Evolutionary conservation across 768 basidiomycete genomes (phyloP).

Genomic region (Postia placenta): DNA sequence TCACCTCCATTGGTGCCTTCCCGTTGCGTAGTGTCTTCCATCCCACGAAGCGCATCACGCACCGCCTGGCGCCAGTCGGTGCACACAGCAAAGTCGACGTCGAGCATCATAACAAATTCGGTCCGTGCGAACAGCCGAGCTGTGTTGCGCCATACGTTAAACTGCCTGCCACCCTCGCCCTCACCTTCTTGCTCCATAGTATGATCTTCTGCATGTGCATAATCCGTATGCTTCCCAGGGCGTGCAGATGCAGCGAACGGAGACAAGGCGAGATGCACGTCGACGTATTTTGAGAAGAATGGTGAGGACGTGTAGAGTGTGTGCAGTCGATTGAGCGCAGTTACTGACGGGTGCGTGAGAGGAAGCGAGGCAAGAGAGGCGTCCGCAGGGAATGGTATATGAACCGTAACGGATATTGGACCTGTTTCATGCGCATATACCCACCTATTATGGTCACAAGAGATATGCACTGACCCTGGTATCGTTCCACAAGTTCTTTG

Average conservation of each 20-base stretch:
- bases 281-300: slow-evolving; percentile 62
- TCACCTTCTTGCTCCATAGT: slow-evolving; percentile 4
- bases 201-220: not conserved
- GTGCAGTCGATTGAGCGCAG: slow-evolving; percentile 57
- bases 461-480: slow-evolving; percentile 48
- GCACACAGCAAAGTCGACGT: slow-evolving; percentile 83
- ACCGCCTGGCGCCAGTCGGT: slow-evolving; percentile 69
- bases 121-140: slow-evolving; percentile 82
- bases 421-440: slow-evolving; percentile 34
- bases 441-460: not conserved
- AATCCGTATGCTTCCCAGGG: not conserved
- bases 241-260: slow-evolving; percentile 33
- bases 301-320: slow-evolving; percentile 61
- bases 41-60: slow-evolving; percentile 29
- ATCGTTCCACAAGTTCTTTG: slow-evolving; percentile 64
- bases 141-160: slow-evolving; percentile 88
- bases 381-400: slow-evolving; percentile 48
- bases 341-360: slow-evolving; percentile 21
- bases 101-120: slow-evolving; percentile 84
- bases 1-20: slow-evolving; percentile 15
- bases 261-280: slow-evolving; percentile 83
- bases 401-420: slow-evolving; percentile 80
- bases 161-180: slow-evolving; percentile 53
- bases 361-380: slow-evolving; percentile 32
- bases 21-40: slow-evolving; percentile 7